Base-by-base conservation (phyloP, 2,329 filamentous ascomycete species). In the Pseudogymnoascus sp. region DNA sequence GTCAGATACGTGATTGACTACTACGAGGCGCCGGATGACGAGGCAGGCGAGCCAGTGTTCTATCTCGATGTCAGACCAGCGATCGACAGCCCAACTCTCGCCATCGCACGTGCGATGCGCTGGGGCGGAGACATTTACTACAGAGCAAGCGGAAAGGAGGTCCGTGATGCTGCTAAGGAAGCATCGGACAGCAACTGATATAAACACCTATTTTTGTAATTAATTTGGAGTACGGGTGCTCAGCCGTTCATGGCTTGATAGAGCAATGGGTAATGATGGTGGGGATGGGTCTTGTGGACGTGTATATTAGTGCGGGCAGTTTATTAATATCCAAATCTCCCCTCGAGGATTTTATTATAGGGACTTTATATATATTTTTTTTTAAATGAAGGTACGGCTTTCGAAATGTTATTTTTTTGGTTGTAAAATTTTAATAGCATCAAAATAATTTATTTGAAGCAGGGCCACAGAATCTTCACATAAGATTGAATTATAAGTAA, bases 71-170 rank as follows among this genome's bases (percentile, higher is more conserved):
- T 99, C 18, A 84, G 95, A 67, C 95, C 95, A 1, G 95, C 95
- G 3, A 78, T 96, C 44, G 87, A 89, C 74, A 91, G 90, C 0
- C 92, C 92, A 2, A 88, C 84, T 1, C 88, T 88, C 25, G 89
- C 91, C 0, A 85, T 87, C 2, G 95, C 97, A 79, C 84, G 95
- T 61, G 77, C 92, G 65, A 85, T 97, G 73, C 82, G 92, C 71
- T 97, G 93, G 91, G 89, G 92, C 60, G 92, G 90, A 8, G 93
- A 97, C 76, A 84, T 96, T 7, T 99, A 95, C 95, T 96, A 91
- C 68, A 67, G 71, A 59, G 73, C 71, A 38, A 70, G 69, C 28
- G 73, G 73, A 5, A 70, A 68, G 14, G 59, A 64, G 5, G 65
- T 72, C 6, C 66, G 72, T 64, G 71, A 63, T 40, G 53, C 73